phyloP scores from a whole-genome alignment of 306 rosid species.

The Dalbergia oliveri region DNA sequence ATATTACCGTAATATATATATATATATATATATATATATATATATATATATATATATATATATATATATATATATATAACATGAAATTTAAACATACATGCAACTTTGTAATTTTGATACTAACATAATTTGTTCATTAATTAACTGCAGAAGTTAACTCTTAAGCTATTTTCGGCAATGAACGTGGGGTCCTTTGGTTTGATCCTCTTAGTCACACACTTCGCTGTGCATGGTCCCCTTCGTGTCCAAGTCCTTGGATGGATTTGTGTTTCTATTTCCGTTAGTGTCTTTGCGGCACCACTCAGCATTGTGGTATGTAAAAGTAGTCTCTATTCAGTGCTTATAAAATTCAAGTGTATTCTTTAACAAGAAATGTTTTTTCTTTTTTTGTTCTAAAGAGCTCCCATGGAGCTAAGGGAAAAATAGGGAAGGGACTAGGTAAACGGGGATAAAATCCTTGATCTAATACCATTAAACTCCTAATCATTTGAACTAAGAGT shows the following conservation, averaged over 20 bases:
- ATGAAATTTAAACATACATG: too few relatives aligned
- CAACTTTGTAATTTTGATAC: neutral
- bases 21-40: too few relatives aligned
- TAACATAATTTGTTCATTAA: neutral
- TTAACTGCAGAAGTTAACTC: slow-evolving; percentile 60
- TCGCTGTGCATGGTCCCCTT: slow-evolving; percentile 43
- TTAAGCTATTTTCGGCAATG: slow-evolving; percentile 65
- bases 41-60: too few relatives aligned
- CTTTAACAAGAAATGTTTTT: too few relatives aligned
- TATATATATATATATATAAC: too few relatives aligned
- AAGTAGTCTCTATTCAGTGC: neutral
- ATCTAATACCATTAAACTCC: too few relatives aligned
- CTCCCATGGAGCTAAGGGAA: too few relatives aligned
- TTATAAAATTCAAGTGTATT: neutral
- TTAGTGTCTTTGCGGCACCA: slow-evolving; percentile 86
- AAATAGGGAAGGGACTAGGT: too few relatives aligned
- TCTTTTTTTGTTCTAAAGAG: too few relatives aligned
- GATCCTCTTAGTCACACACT: slow-evolving; percentile 61
- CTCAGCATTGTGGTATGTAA: slow-evolving; percentile 75
- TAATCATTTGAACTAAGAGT: too few relatives aligned
- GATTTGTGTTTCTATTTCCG: slow-evolving; percentile 74
- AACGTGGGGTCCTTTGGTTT: slow-evolving; percentile 62
- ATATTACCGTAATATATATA: neutral
- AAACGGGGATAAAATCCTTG: too few relatives aligned
- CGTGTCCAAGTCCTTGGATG: slow-evolving; percentile 77